Percentiles rank a stretch among this genome's conserved stretches.
phyloP scores from a whole-genome alignment of 1,284 basidiomycete species.

The Papiliotrema flavescens region DNA sequence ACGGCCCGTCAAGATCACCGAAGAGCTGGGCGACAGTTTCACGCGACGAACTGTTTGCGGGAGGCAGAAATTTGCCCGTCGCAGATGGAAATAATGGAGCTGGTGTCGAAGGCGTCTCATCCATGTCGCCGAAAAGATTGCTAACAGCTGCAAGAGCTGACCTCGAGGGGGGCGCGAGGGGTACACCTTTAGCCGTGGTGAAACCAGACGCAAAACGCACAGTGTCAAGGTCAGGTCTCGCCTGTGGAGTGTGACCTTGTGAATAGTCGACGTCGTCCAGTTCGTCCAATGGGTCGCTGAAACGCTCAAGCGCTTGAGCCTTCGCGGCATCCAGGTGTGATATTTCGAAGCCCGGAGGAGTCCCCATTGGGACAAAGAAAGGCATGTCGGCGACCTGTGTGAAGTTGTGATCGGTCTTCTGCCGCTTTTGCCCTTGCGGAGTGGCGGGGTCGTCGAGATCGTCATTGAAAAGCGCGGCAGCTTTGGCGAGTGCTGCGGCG shows the following conservation, averaged over 20 bases:
- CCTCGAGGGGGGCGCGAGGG: conserved; percentile 17
- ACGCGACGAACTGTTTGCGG: too few relatives aligned
- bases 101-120: background rate
- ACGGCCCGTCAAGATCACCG: too few relatives aligned
- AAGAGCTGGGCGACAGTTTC: too few relatives aligned
- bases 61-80: too few relatives aligned
- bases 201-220: conserved; percentile 7
- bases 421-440: background rate
- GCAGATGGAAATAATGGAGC: too few relatives aligned
- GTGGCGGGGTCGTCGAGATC: background rate
- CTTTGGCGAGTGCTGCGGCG: background rate
- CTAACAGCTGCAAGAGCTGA: conserved; percentile 8
- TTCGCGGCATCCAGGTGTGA: too few relatives aligned
- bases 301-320: too few relatives aligned
- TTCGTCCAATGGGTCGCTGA: too few relatives aligned
- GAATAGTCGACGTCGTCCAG: too few relatives aligned
- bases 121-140: conserved; percentile 12
- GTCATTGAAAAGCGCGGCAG: conserved; percentile 3
- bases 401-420: background rate
- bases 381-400: background rate
- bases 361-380: background rate
- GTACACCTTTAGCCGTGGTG: conserved; percentile 15
- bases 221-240: background rate
- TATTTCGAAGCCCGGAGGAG: too few relatives aligned
- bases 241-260: too few relatives aligned